These are phyloP conservation scores for Clitoria ternatea DNA, from an alignment of 306 rosid genomes.

Conservation along the genomic window DNA sequence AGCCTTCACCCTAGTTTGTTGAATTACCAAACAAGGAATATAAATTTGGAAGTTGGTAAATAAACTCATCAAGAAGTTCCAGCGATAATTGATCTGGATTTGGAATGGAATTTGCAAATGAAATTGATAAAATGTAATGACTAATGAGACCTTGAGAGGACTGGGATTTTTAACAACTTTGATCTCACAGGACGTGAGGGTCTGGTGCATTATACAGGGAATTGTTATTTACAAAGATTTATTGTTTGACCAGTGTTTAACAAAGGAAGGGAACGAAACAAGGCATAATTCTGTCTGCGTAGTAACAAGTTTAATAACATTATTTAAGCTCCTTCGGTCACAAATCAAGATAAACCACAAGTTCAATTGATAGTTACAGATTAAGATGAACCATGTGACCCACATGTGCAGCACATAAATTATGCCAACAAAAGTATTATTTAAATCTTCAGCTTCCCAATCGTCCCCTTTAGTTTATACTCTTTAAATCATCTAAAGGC, in stretches of 20 bases:
- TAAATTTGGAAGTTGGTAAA: constrained; percentile 3
- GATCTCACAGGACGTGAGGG: not conserved
- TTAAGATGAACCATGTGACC: constrained; percentile 34
- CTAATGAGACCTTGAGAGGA: not conserved
- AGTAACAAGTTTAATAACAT: not conserved
- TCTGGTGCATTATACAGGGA: not conserved
- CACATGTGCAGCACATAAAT: constrained; percentile 26
- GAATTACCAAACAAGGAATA: not conserved
- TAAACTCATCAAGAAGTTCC: constrained; percentile 11
- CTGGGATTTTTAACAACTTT: constrained; percentile 2
- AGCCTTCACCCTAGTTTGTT: not conserved
- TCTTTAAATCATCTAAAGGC: constrained; percentile 4
- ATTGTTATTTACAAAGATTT: constrained; percentile 2
- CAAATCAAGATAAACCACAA: constrained; percentile 17
- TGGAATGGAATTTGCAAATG: not conserved
- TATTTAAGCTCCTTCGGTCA: constrained; percentile 8
- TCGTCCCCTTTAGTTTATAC: constrained; percentile 13
- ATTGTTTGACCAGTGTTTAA: constrained; percentile 1
- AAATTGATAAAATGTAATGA: not conserved
- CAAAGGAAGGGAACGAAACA: not conserved
- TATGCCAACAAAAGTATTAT: constrained; percentile 14
- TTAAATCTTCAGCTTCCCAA: constrained; percentile 27
- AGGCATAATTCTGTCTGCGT: not conserved
- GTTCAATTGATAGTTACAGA: not conserved
- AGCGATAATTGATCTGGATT: not conserved